A percentile compares a stretch with the other conserved stretches of the same genome.
phyloP scores from a whole-genome alignment of 495 filamentous ascomycete genomes.

The Hyphodiscus hymeniophilus region DNA sequence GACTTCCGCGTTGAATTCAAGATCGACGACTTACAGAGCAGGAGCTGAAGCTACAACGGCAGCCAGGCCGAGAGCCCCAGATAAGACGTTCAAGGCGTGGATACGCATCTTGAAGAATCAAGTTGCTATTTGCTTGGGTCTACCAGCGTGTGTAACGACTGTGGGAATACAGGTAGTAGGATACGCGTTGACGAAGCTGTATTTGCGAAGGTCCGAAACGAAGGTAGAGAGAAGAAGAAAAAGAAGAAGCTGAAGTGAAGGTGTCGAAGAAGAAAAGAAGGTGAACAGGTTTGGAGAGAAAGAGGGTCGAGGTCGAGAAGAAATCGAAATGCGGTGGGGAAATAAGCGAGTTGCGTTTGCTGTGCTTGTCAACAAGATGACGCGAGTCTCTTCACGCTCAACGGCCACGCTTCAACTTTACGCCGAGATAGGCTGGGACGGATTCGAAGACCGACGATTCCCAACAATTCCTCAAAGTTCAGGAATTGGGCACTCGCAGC shows the following conservation, averaged over 20 bases:
- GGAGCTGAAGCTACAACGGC: conserved; percentile 7
- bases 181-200: conserved; percentile 2
- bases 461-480: too few relatives aligned
- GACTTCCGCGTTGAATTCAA: neutral
- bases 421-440: too few relatives aligned
- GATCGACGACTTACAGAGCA: conserved; percentile 2
- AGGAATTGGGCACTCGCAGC: too few relatives aligned
- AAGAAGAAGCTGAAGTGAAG: neutral
- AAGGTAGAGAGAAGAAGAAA: conserved; percentile 1
- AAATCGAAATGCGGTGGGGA: neutral
- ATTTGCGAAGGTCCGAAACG: neutral
- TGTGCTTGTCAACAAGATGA: neutral
- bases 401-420: too few relatives aligned
- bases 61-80: conserved; percentile 9
- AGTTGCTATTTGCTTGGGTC: neutral
- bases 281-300: neutral
- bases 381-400: neutral
- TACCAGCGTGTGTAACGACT: neutral
- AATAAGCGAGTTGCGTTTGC: conserved; percentile 4
- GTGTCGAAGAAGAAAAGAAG: neutral
- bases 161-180: neutral
- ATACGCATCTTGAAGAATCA: conserved; percentile 15
- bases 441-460: too few relatives aligned
- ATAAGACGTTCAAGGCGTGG: conserved; percentile 1
- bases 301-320: neutral